Evolutionary conservation across 495 filamentous ascomycete species (phyloP), one percentile per base, ranked within the genome.

Genomic region (Penicillium canescens): DNA sequence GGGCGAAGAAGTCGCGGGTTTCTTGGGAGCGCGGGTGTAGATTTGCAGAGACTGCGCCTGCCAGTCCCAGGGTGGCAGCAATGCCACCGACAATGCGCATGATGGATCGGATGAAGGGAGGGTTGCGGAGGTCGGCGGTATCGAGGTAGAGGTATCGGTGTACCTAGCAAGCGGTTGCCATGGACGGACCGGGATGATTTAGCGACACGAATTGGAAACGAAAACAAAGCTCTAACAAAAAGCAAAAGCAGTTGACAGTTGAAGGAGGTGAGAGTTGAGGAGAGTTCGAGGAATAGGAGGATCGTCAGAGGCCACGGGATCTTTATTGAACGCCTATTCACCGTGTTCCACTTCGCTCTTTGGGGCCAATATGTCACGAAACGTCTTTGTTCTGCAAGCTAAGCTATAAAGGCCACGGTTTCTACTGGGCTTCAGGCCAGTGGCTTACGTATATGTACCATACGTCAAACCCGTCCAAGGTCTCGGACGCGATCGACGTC

Each of bases 1-100:
- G 77, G 43, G 92, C 91, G 68, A 96, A 96, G 72, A 92, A 96
- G 64, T 97, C 91, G 72, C 87, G 86, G 6, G 84, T 78, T 10
- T 87, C 82, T 69, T 86, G 86, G 59, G 89, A 76, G 23, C 85
- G 71, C 69, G 72, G 65, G 65, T 72, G 72, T 68, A 79, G 64
- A 60, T 57, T 72, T 52, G 77, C 71, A 54, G 73, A 62, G 52
- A 72, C 66, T 9, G 68, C 61, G 44, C 66, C 60, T 14, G 57
- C 69, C 48, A 73, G 59, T 56, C 59, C 65, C 35, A 73, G 60
- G 37, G 71, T 67, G 56, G 71, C 59, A 47, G 77, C 73, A 58
- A 80, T 74, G 55, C 60, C 55, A 51, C 61, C 46, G 18, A 52
- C 52, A 54, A 77, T 48, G 63, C 71, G 71, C 74, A 77, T 77